Base-by-base conservation (phyloP, 192 early-diverging fungal genomes). In the Entomortierella lignicola region DNA sequence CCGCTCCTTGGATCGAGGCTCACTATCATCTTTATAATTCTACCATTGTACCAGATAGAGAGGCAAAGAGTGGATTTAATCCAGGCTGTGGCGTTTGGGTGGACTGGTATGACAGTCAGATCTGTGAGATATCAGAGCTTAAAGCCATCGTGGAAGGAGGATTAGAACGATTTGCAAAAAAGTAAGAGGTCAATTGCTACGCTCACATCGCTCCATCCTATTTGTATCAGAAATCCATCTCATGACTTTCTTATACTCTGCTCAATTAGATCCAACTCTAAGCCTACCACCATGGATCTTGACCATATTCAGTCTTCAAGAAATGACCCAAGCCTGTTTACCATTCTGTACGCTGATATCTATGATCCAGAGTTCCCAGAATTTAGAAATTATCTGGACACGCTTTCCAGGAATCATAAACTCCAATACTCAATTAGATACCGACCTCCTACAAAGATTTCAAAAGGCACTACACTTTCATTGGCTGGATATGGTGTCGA, bases 401-500 rank as follows among this genome's bases (percentile, higher is more conserved):
- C 75, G 27, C 65, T 91, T 10, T 85, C 89, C 0, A 77, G 86
- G 4, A 77, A 83, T 21, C 72, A 72, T 8, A 75, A 81, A 30
- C 37, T 92, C 11, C 68, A 75, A 1, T 95, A 94, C 81, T 82
- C 94, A 0, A 65, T 97, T 23, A 88, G 97, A 42, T 97, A 94
- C 54, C 85, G 88, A 50, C 92, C 91, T 12, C 68, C 88, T 0
- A 26, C 56, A 15, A 58, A 37, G 21, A 0, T 30, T 18, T 18
- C 32, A 18, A 20, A 20, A n/a, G 26, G 55, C 1, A 20, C 27
- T 43, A 80, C 72, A 18, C 66, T 96, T 25, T 69, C 84, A 13
- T 80, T 99, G 29, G 80, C 91, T 13, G 98, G 98, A 61, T 99
- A 97, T 63, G 96, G 96, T 2, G 95, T 96, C 11, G 96, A 96